Base-by-base conservation (phyloP, 805 yeast species). In the Crinitomyces ghanaensis region DNA sequence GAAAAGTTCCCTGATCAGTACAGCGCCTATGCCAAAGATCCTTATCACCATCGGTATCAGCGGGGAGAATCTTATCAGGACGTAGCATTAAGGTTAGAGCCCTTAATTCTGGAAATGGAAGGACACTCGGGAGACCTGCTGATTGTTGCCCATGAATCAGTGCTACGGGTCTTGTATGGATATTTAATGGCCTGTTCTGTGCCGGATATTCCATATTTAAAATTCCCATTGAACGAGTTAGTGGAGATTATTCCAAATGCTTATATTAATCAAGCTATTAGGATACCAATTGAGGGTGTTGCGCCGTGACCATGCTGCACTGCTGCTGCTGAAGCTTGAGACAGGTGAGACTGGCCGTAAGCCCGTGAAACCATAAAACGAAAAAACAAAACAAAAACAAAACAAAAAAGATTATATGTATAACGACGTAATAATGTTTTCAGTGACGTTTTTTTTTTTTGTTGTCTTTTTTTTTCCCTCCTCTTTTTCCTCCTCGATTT, bases 51-150 rank as follows among this genome's bases (percentile, higher is more conserved):
- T 52, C 66, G 98, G 39, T 91, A 72, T 52, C 82, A 95, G 2
- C 67, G 97, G 31, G 84, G 93, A 0, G 99, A 91, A 59, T 81
- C 93, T 32, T 91, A 85, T 52, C 98, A 91, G 57, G 99, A 91
- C 56, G 66, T 91, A 37, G 97, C 98, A 0, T 78, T 91, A 23
- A 74, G 95, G 46, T 70, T 91, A 60, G 98, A 91, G 57, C 95
- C 97, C 0, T 64, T 91, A 35, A 73, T 91, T 40, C 66, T 91
- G 53, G 97, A 91, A 56, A 77, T 91, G 74, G 99, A 91, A 56
- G 70, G 96, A 45, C 77, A 80, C 70, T 47, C 56, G 13, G 71
- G 82, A 34, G 95, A 85, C 52, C 70, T 91, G 11, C 62, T 91
- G 44, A 79, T 91, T 39, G 80, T 91, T 45, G 96, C 95, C 1